Evolutionary conservation across 1,284 basidiomycete genomes (phyloP).

Genomic region (Ceratobasidium sp.): DNA sequence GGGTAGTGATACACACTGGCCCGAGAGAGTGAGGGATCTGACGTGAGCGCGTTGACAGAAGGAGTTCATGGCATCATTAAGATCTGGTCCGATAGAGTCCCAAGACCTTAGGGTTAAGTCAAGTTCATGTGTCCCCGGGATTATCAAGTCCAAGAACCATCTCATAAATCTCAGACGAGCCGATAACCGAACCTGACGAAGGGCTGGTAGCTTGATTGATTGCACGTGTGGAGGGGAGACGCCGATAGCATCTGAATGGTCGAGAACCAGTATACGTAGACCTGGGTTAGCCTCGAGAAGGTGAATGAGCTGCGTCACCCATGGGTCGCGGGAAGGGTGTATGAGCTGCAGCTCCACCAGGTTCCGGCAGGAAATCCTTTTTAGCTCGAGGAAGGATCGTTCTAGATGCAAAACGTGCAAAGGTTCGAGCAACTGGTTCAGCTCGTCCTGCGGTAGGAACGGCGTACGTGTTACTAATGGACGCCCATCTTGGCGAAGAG

Average conservation of each 20-base stretch:
- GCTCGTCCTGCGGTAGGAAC: background rate
- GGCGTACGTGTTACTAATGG: no score
- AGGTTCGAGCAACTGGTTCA: background rate
- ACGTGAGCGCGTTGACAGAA: no score
- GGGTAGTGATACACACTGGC: background rate
- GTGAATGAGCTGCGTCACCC: background rate
- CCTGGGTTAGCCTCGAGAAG: background rate
- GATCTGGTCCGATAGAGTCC: no score
- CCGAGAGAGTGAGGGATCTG: no score
- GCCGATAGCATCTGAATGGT: no score
- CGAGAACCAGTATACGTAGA: background rate
- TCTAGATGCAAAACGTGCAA: background rate
- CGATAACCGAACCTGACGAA: background rate
- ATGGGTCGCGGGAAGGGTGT: no score
- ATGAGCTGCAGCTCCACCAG: constrained; percentile 14
- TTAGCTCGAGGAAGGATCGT: background rate
- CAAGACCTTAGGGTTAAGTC: no score
- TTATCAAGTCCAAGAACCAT: background rate
- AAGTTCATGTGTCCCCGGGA: no score
- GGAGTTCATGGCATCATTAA: no score
- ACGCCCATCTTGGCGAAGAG: background rate
- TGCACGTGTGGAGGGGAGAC: no score
- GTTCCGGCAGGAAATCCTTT: background rate
- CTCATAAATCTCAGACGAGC: background rate
- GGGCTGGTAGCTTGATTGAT: constrained; percentile 1